These are phyloP conservation scores for Helichrysum umbraculigerum DNA, from an alignment of 129 eudicot genomes.

Conservation along the genomic window DNA sequence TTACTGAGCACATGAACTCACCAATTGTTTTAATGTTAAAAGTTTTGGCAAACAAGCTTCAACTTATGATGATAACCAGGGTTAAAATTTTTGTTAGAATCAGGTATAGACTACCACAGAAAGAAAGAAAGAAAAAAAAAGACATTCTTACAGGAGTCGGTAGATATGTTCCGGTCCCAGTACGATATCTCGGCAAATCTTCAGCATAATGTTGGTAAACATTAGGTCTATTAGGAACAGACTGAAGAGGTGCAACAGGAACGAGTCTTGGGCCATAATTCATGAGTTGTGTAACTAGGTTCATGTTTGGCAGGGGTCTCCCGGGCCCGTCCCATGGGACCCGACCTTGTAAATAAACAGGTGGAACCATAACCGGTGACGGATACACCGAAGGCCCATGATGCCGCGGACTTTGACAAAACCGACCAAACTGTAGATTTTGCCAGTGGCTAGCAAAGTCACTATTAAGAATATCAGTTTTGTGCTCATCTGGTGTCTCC, in stretches of 20 bases:
- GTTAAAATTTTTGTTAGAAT: background rate
- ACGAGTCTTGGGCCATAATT: slow-evolving; percentile 73
- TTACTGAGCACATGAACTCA: background rate
- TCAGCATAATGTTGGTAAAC: slow-evolving; percentile 73
- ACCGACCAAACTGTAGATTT: slow-evolving; percentile 81
- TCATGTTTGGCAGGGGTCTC: slow-evolving; percentile 70
- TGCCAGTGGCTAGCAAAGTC: slow-evolving; percentile 93
- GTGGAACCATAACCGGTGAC: slow-evolving; percentile 90
- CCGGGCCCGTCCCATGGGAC: slow-evolving; percentile 89
- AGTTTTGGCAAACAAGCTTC: background rate
- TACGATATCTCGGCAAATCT: slow-evolving; percentile 83
- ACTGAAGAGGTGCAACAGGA: slow-evolving; percentile 67
- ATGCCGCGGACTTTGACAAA: slow-evolving; percentile 66
- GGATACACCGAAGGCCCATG: slow-evolving; percentile 56
- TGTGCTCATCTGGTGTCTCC: slow-evolving; percentile 53
- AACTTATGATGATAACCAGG: background rate
- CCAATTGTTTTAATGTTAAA: background rate
- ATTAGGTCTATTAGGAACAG: slow-evolving; percentile 62
- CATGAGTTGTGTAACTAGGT: slow-evolving; percentile 43
- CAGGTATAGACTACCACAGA: background rate
- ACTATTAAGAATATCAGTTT: slow-evolving; percentile 75
- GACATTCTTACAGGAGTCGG: slow-evolving; percentile 81
- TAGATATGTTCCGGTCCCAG: slow-evolving; percentile 93
- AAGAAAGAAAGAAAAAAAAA: background rate
- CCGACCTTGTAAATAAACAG: slow-evolving; percentile 75